Percentiles rank a stretch among this genome's conserved stretches.
Evolutionary conservation across 2,329 filamentous ascomycete species (phyloP).

Genomic region (Nothopassalora personata): DNA sequence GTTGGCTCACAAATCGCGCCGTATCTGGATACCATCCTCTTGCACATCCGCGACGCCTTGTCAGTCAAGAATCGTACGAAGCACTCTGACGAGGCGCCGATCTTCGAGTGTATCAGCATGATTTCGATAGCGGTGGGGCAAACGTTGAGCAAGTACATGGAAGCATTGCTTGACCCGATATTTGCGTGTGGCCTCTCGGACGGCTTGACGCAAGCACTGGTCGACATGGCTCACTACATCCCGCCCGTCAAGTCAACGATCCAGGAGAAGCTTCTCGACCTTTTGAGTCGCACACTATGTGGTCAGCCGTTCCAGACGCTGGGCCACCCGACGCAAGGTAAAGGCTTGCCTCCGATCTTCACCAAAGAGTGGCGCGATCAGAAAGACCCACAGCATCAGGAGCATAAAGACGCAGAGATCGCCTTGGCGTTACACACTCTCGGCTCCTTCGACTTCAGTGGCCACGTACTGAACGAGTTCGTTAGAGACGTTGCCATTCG

Average conservation of each 20-base stretch:
- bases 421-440: constrained; percentile 90
- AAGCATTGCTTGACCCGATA: constrained; percentile 88
- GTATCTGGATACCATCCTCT: constrained; percentile 88
- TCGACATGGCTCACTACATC: constrained; percentile 99
- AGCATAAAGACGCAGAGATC: constrained; percentile 76
- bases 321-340: constrained; percentile 83
- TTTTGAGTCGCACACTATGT: constrained; percentile 89
- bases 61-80: constrained; percentile 68
- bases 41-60: constrained; percentile 87
- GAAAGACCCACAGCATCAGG: constrained; percentile 75
- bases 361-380: constrained; percentile 64
- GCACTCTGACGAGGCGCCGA: constrained; percentile 61
- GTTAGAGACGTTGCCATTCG: constrained; percentile 96
- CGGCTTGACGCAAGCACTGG: constrained; percentile 87
- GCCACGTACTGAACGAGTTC: constrained; percentile 94
- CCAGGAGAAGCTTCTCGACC: constrained; percentile 87
- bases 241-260: constrained; percentile 89
- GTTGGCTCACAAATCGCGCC: constrained; percentile 92
- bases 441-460: constrained; percentile 93
- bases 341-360: constrained; percentile 74
- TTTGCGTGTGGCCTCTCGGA: constrained; percentile 94
- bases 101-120: constrained; percentile 97
- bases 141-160: constrained; percentile 97
- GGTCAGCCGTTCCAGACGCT: constrained; percentile 88
- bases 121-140: constrained; percentile 92